Percentiles rank a stretch among this genome's conserved stretches.
These are phyloP conservation scores for Coemansia sp. DNA, from an alignment of 192 early-diverging fungal species.

Conservation along the genomic window DNA sequence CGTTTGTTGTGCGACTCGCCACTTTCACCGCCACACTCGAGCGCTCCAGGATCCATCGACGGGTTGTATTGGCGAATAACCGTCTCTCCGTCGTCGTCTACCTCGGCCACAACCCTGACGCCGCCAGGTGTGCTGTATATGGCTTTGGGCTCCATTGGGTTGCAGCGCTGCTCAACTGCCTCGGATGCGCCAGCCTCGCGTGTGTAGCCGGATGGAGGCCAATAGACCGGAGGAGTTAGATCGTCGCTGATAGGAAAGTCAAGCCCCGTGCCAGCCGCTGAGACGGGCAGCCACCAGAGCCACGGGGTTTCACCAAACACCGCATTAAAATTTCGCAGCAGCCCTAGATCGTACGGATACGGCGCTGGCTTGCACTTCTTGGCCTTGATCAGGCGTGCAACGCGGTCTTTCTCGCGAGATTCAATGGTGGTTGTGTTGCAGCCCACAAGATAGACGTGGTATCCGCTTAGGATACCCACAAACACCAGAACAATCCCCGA, in stretches of 20 bases:
- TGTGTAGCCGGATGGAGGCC: slow-evolving; percentile 76
- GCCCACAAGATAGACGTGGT: slow-evolving; percentile 49
- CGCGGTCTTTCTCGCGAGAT: slow-evolving; percentile 52
- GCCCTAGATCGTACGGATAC: slow-evolving; percentile 86
- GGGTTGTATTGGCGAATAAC: slow-evolving; percentile 47
- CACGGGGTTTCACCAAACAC: slow-evolving; percentile 71
- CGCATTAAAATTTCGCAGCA: slow-evolving; percentile 67
- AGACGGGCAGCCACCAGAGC: slow-evolving; percentile 79
- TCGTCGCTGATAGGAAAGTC: slow-evolving; percentile 61
- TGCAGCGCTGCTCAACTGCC: slow-evolving; percentile 27
- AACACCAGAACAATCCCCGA: slow-evolving; percentile 44
- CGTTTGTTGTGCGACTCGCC: slow-evolving; percentile 3
- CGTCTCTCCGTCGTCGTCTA: slow-evolving; percentile 54
- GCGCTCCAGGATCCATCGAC: slow-evolving; percentile 34
- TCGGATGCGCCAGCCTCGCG: slow-evolving; percentile 27
- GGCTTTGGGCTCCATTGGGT: slow-evolving; percentile 10
- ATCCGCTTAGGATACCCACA: slow-evolving; percentile 49
- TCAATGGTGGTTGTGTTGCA: slow-evolving; percentile 57
- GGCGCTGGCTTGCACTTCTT: slow-evolving; percentile 63
- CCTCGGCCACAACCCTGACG: slow-evolving; percentile 33
- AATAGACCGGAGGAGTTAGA: slow-evolving; percentile 53
- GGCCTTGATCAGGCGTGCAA: slow-evolving; percentile 37
- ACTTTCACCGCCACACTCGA: slow-evolving; percentile 39
- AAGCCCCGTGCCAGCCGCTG: slow-evolving; percentile 65
- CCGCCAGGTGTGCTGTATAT: slow-evolving; percentile 26